Conservation (phyloP, 768 basidiomycete species). For the Naganishia randhawae region DNA sequence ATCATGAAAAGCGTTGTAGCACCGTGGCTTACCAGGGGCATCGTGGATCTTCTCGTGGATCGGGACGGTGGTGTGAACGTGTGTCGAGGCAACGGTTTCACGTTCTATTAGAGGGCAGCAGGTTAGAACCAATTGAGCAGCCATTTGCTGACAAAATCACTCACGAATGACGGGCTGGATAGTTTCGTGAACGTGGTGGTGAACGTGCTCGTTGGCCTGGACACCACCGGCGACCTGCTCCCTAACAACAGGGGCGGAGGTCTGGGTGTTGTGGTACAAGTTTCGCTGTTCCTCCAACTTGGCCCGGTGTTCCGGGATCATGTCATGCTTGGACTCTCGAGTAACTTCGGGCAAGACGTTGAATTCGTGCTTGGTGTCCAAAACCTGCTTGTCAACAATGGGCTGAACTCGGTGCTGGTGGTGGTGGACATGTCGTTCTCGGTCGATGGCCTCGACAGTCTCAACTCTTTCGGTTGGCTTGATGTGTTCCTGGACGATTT, state of each 20-base stretch:
- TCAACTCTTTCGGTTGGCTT: conserved; percentile 43
- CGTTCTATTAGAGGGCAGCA: conserved; percentile 30
- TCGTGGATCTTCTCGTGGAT: conserved; percentile 52
- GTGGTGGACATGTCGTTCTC: conserved; percentile 48
- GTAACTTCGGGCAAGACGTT: conserved; percentile 43
- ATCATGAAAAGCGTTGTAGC: conserved; percentile 30
- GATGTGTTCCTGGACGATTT: conserved; percentile 49
- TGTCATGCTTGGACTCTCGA: conserved; percentile 48
- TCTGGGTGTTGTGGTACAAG: conserved; percentile 41
- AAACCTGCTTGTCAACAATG: conserved; percentile 42
- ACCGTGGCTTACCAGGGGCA: conserved; percentile 43
- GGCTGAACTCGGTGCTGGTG: conserved; percentile 51
- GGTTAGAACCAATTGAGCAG: neutral
- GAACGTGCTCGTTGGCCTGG: conserved; percentile 50
- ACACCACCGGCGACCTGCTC: conserved; percentile 30
- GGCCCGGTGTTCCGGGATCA: conserved; percentile 49
- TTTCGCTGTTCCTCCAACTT: conserved; percentile 48
- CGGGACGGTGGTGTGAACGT: conserved; percentile 50
- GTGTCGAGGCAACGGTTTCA: conserved; percentile 51
- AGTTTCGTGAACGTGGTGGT: conserved; percentile 50
- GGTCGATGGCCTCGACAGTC: conserved; percentile 50
- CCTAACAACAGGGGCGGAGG: conserved; percentile 38
- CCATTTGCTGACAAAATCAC: neutral
- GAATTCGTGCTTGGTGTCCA: conserved; percentile 46
- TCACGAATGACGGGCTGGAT: conserved; percentile 49